phyloP scores from a whole-genome alignment of 2,329 filamentous ascomycete genomes.

The Nemania sp. region DNA sequence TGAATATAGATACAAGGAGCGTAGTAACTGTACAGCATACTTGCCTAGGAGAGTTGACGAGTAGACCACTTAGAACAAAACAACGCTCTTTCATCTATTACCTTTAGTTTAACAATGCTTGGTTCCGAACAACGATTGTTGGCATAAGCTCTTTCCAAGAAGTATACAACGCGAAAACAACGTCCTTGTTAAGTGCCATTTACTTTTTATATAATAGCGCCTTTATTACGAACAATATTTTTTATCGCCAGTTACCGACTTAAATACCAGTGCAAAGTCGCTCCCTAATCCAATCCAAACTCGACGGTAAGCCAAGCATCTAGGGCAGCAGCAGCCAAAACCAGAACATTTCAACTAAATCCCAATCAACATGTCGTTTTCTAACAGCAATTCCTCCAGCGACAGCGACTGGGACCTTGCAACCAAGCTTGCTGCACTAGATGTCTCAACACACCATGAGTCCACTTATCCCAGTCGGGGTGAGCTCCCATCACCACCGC shows the following conservation, averaged over 20 bases:
- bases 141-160: not conserved
- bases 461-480: not conserved
- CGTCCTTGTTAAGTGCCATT: not conserved
- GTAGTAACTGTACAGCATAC: not conserved
- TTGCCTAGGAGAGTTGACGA: too few relatives aligned
- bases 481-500: not conserved
- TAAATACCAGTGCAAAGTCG: not conserved
- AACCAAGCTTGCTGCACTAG: not conserved
- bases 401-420: too few relatives aligned
- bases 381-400: not conserved
- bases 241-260: not conserved
- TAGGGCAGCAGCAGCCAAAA: constrained; percentile 2
- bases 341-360: not conserved
- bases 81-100: not conserved
- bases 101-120: constrained; percentile 10
- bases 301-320: constrained; percentile 11
- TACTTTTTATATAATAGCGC: not conserved
- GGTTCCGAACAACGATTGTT: not conserved
- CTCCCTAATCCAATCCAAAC: not conserved
- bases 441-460: not conserved
- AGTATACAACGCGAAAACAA: too few relatives aligned
- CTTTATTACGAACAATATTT: not conserved
- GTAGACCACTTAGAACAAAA: not conserved
- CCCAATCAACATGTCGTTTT: constrained; percentile 14
- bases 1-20: not conserved